Conservation (phyloP, 2,329 filamentous ascomycete species). For the Helicocarpus griseus region DNA sequence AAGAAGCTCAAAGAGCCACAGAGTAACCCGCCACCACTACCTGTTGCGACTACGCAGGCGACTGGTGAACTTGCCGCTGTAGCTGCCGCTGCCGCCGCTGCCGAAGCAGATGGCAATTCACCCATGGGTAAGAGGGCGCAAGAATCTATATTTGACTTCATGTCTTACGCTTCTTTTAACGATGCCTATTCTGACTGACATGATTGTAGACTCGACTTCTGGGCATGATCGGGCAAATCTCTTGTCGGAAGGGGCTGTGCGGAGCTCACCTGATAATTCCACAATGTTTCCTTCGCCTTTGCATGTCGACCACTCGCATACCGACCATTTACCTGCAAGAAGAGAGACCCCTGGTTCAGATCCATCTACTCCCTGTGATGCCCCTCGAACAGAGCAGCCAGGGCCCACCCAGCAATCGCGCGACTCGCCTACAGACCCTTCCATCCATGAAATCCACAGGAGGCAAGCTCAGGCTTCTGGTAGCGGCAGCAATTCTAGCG, state of each 20-base stretch:
- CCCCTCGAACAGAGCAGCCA: not conserved
- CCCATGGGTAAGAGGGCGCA: not conserved
- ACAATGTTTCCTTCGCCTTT: constrained; percentile 1
- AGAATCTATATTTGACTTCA: not conserved
- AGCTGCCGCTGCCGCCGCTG: no score
- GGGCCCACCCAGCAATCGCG: not conserved
- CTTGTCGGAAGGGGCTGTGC: not conserved
- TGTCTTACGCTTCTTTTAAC: not conserved
- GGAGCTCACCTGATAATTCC: not conserved
- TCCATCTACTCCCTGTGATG: not conserved
- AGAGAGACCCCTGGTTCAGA: not conserved
- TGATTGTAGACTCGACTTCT: not conserved
- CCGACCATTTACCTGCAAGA: not conserved
- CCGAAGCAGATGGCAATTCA: not conserved
- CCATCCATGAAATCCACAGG: not conserved
- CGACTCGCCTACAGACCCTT: not conserved
- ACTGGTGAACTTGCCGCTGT: not conserved
- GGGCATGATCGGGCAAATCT: not conserved
- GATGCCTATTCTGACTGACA: not conserved
- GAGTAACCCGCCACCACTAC: constrained; percentile 6
- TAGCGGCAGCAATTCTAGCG: not conserved
- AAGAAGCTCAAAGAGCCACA: constrained; percentile 76
- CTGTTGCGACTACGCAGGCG: not conserved
- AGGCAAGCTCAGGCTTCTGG: not conserved
- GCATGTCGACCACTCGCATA: constrained; percentile 1